A percentile compares a stretch with the other conserved stretches of the same genome.
Evolutionary conservation across 306 rosid genomes (phyloP).

Genomic region (Senna tora): DNA sequence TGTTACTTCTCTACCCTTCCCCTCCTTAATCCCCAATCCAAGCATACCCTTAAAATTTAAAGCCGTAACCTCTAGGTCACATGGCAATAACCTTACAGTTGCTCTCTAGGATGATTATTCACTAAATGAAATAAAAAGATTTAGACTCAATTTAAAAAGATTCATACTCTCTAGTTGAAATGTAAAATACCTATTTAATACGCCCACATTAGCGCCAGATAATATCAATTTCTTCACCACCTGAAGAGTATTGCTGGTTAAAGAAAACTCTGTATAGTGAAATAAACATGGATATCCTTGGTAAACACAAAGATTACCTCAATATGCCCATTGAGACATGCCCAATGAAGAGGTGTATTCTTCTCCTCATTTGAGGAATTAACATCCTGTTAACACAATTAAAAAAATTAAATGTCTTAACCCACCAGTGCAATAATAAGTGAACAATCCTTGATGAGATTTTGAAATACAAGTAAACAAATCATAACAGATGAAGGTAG

Average conservation of each 20-base stretch:
- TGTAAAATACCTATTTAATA: constrained; percentile 64
- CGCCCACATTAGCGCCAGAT: constrained; percentile 74
- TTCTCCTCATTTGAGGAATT: constrained; percentile 76
- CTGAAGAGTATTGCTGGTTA: constrained; percentile 41
- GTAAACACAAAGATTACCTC: constrained; percentile 52
- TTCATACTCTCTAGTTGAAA: neutral
- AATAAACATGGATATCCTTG: neutral
- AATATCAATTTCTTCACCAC: constrained; percentile 86
- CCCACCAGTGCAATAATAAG: neutral
- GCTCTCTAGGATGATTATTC: neutral
- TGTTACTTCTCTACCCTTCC: no score
- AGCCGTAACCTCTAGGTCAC: no score
- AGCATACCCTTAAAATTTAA: no score
- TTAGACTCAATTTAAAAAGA: neutral
- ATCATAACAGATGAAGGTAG: neutral
- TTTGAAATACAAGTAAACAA: neutral
- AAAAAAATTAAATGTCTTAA: neutral
- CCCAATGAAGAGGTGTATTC: constrained; percentile 95
- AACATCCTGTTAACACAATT: constrained; percentile 57
- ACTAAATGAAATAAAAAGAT: constrained; percentile 20
- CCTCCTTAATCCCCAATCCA: no score
- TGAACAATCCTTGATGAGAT: neutral
- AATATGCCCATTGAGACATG: constrained; percentile 93
- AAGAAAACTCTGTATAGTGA: constrained; percentile 18
- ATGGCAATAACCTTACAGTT: no score